Conservation (phyloP, 352 stramenopile genomes). For the Saprolegnia parasitica region DNA sequence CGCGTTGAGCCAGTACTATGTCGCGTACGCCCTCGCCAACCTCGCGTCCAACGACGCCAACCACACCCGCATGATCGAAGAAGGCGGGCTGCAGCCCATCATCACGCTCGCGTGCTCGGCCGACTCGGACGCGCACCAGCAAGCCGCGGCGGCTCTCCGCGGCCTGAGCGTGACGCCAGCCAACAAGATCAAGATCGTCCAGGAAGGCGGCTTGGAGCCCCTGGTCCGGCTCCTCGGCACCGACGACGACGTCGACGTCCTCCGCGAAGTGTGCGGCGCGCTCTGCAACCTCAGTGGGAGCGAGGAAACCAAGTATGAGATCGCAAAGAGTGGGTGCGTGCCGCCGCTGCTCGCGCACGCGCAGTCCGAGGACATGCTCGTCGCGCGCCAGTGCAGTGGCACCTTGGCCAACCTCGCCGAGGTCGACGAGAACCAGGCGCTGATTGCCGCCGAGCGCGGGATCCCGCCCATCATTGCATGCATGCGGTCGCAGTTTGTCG, state of each 20-base stretch:
- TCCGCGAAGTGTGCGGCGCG: slow-evolving; percentile 90
- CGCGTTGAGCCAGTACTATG: slow-evolving; percentile 92
- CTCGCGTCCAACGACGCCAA: slow-evolving; percentile 91
- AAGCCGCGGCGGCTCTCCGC: slow-evolving; percentile 90
- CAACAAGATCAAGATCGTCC: slow-evolving; percentile 96
- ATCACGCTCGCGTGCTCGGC: slow-evolving; percentile 89
- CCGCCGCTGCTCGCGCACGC: slow-evolving; percentile 86
- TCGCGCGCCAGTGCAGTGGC: slow-evolving; percentile 87
- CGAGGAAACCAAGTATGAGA: slow-evolving; percentile 97
- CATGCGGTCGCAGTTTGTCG: slow-evolving; percentile 94
- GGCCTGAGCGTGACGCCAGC: slow-evolving; percentile 86
- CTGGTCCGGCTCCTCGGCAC: slow-evolving; percentile 87
- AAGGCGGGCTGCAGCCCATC: slow-evolving; percentile 93
- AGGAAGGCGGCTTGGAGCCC: slow-evolving; percentile 94
- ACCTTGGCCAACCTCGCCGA: slow-evolving; percentile 94
- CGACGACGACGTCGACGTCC: slow-evolving; percentile 87
- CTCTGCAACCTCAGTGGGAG: slow-evolving; percentile 94
- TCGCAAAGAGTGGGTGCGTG: slow-evolving; percentile 91
- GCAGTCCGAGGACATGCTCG: slow-evolving; percentile 90
- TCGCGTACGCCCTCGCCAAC: slow-evolving; percentile 93
- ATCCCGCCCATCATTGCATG: slow-evolving; percentile 89
- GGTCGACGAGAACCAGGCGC: slow-evolving; percentile 92
- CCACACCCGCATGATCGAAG: slow-evolving; percentile 92
- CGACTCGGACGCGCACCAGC: slow-evolving; percentile 93
- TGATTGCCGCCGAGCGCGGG: slow-evolving; percentile 89